Conservation (phyloP, 257 asterid species). For the Gynochthodes officinalis region DNA sequence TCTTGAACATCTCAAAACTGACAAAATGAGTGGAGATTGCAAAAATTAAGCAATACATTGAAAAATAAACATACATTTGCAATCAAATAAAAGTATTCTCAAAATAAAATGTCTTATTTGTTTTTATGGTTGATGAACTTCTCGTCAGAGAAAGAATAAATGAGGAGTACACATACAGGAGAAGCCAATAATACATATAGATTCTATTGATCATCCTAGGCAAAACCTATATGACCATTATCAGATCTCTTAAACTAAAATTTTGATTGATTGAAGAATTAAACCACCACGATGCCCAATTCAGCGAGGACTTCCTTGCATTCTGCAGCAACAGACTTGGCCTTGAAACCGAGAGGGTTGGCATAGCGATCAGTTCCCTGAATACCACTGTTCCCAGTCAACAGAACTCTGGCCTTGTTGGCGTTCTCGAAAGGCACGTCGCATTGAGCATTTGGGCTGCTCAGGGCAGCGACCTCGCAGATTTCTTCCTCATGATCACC, state of each 20-base stretch:
- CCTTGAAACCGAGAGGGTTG: constrained; percentile 40
- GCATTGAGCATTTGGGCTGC: constrained; percentile 35
- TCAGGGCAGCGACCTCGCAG: constrained; percentile 31
- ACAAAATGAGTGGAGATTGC: no score
- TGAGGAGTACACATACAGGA: not conserved
- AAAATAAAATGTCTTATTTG: no score
- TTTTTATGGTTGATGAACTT: not conserved
- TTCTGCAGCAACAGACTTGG: not conserved
- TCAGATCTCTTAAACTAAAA: not conserved
- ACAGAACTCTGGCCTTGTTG: constrained; percentile 20
- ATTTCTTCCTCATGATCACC: constrained; percentile 45
- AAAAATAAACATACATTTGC: no score
- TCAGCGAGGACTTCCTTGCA: constrained; percentile 25
- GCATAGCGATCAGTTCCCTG: constrained; percentile 22
- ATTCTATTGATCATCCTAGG: not conserved
- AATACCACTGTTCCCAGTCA: constrained; percentile 36
- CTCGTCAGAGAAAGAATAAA: not conserved
- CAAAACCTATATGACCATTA: not conserved
- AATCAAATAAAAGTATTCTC: no score
- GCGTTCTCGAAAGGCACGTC: not conserved
- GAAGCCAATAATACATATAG: not conserved
- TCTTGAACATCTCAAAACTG: no score
- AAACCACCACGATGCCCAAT: constrained; percentile 10
- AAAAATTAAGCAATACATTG: no score
- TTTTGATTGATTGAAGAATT: not conserved